Base-by-base conservation (phyloP, 2,329 filamentous ascomycete genomes). In the Trichoderma koningiopsis region DNA sequence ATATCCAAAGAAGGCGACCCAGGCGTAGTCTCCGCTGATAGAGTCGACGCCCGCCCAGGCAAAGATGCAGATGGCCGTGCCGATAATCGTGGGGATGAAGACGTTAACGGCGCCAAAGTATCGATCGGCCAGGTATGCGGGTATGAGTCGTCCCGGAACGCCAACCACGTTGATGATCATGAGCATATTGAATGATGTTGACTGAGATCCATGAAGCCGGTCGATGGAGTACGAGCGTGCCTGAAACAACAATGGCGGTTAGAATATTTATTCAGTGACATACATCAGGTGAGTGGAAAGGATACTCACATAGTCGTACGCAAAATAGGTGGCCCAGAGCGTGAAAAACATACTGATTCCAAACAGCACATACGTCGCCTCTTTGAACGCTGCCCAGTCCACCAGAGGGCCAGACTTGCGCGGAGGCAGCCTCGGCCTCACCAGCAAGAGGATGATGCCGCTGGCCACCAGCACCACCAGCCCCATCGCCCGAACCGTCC, bases 1-100 rank as follows among this genome's bases (percentile, higher is more conserved):
- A 59, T 92, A 81, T 1, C 91, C 91, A 74, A 91, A 92, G 68
- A 90, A 82, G 0, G 83, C 80, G 0, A 86, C 81, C 84, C 91
- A 93, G 0, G 81, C 83, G 74, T 91, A 92, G 27, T 73, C 73
- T 0, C 72, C 76, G 0, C 74, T 64, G 0, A 79, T 71, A 5
- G 71, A 73, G 5, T 72, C 67, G 0, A 91, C 85, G 0, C 83
- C 84, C 0, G 84, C 82, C 89, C 89, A 91, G 29, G 81, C 82
- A 33, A 76, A 80, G 37, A 88, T 77, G 60, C 75, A 77, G 16
- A 88, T 75, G 0, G 86, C 77, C 0, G 83, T 81, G 0, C 83
- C 81, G 2, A 85, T 71, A 16, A 87, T 79, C 0, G 82, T 82
- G 0, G 87, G 82, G 16, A 88, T 82, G 22, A 88, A 82, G 0